Base-by-base conservation (phyloP, 768 basidiomycete genomes). In the Asterophora lycoperdoides region DNA sequence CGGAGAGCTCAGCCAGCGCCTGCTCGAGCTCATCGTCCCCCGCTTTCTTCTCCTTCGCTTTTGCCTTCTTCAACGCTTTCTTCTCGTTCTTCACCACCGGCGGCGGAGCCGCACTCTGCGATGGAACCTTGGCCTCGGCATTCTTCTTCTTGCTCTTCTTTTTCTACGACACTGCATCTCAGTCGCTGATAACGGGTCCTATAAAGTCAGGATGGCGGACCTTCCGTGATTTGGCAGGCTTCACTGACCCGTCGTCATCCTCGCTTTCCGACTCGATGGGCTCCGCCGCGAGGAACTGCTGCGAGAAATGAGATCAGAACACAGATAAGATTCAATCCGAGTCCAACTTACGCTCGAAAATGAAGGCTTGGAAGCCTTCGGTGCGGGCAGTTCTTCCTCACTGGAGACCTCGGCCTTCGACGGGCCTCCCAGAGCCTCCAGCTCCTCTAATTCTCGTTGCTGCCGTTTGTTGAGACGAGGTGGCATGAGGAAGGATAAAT, bases 381-480 rank as follows among this genome's bases (percentile, higher is more conserved):
- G 38, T 35, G 19, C 46, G 34, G 52, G 54, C 0, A 52, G 56
- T 32, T 76, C 73, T 23, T 77, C 75, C 10, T 78, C 78, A 19
- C 63, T 69, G 8, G 68, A 63, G 8, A 46, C 49, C 1, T 62
- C 65, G 15, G 56, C 63, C 11, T 67, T 59, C 2, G 68, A 58
- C 7, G 65, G 54, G 19, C 64, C 66, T 34, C 69, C 69, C 33
- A 85, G 73, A 1, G 79, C 76, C 30, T 80, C 74, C 1, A 94
- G 78, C 55, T 94, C 89, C 51, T 93, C 89, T 18, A 83, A 75
- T 59, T 92, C 89, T 39, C 92, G 72, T 60, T 93, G 89, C 64
- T 93, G 91, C 41, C 93, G 77, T 67, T 91, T 94, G 67, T 81
- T 93, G 33, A 86, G 67, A 53, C 86, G 75, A 17, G 86, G 81